Percentiles rank a stretch among this genome's conserved stretches.
Evolutionary conservation across 2,329 filamentous ascomycete genomes (phyloP).

Genomic region (Colletotrichum eremochloae): DNA sequence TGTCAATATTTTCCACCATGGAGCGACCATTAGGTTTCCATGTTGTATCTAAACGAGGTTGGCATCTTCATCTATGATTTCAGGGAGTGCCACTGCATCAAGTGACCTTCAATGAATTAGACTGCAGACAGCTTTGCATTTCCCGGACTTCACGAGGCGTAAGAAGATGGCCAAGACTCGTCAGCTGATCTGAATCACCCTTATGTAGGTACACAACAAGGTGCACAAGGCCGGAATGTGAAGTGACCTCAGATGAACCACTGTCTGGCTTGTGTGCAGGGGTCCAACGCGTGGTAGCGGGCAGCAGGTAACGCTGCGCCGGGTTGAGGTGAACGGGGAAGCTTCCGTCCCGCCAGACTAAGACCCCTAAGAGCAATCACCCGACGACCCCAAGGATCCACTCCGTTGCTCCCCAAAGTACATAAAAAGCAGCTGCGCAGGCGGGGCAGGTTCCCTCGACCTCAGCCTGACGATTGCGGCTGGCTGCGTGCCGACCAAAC

Average conservation of each 20-base stretch:
- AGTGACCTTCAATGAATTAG: background rate
- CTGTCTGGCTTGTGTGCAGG: background rate
- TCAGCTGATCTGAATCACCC: background rate
- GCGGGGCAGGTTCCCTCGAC: background rate
- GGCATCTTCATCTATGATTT: background rate
- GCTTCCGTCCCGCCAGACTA: background rate
- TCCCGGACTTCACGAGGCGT: background rate
- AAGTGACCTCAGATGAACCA: background rate
- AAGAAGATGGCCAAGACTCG: background rate
- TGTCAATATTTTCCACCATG: background rate
- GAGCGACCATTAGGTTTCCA: background rate
- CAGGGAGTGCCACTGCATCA: background rate
- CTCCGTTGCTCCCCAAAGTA: constrained; percentile 12
- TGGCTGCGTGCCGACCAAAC: background rate
- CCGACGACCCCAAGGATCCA: constrained; percentile 16
- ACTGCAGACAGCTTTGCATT: background rate
- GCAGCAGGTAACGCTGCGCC: constrained; percentile 3
- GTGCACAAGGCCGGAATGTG: background rate
- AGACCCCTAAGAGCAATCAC: background rate
- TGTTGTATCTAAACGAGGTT: no score
- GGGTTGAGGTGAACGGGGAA: constrained; percentile 8
- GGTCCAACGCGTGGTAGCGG: constrained; percentile 18
- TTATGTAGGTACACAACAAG: background rate
- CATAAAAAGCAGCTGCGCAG: constrained; percentile 1
- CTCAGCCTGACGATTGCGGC: background rate